Conservation (phyloP, 208 protist species). For the Trypanosoma grayi region DNA sequence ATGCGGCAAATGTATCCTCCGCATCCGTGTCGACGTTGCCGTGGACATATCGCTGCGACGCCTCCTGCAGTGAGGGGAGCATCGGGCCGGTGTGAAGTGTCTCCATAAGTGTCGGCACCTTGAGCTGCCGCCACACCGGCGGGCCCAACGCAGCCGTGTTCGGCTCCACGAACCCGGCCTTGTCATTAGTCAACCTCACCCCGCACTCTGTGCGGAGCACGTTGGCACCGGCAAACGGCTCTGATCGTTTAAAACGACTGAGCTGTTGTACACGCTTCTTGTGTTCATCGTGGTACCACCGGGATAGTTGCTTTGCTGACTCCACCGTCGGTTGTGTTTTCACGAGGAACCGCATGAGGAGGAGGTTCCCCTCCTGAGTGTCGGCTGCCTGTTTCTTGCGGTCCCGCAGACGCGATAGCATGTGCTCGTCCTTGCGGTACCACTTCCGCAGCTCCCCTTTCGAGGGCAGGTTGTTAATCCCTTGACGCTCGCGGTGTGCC, state of each 20-base stretch:
- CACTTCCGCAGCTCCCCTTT: conserved; percentile 25
- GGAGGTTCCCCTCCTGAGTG: conserved; percentile 30
- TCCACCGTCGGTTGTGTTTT: conserved; percentile 24
- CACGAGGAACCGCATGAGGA: conserved; percentile 39
- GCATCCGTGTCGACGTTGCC: background rate
- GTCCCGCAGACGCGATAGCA: conserved; percentile 16
- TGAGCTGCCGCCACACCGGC: conserved; percentile 35
- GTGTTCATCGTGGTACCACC: conserved; percentile 53
- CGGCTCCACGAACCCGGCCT: background rate
- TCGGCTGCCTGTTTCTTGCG: conserved; percentile 17
- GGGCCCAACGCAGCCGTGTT: conserved; percentile 13
- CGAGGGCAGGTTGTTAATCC: conserved; percentile 48
- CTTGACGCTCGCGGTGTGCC: conserved; percentile 24
- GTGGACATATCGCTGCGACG: conserved; percentile 23
- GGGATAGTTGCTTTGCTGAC: conserved; percentile 33
- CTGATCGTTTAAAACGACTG: conserved; percentile 43
- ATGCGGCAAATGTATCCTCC: background rate
- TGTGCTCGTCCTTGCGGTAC: conserved; percentile 40
- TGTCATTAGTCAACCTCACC: background rate
- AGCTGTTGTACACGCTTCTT: conserved; percentile 35
- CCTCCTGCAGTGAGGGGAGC: conserved; percentile 28
- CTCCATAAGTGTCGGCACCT: conserved; percentile 27
- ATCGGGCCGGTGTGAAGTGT: conserved; percentile 30
- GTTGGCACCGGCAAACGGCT: conserved; percentile 45
- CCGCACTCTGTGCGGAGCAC: conserved; percentile 34